Conservation (phyloP, 495 filamentous ascomycete species). For the Clohesyomyces aquaticus region DNA sequence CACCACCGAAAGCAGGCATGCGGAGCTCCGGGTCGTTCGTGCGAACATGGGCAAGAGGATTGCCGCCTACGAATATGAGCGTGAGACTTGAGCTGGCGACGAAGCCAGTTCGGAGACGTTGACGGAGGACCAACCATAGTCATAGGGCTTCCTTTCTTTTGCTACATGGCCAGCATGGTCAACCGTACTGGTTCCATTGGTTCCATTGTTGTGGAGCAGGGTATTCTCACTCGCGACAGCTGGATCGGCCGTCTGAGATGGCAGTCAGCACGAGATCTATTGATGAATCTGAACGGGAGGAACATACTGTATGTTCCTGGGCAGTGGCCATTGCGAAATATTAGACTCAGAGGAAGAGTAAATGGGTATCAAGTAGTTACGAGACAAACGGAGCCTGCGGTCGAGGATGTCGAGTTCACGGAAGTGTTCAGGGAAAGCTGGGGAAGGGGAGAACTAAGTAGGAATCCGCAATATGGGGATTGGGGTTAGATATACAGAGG, state of each 20-base stretch:
- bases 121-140: constrained; percentile 38
- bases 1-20: constrained; percentile 88
- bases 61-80: constrained; percentile 51
- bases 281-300: neutral
- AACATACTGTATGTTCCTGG: constrained; percentile 28
- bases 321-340: constrained; percentile 35
- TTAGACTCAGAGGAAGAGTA: neutral
- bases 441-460: constrained; percentile 21
- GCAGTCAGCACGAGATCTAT: no score
- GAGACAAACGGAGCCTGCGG: neutral
- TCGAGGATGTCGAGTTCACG: neutral
- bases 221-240: constrained; percentile 12
- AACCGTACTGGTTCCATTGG: constrained; percentile 35
- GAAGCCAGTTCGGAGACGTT: neutral
- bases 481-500: constrained; percentile 36
- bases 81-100: neutral
- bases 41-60: constrained; percentile 74
- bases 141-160: constrained; percentile 40
- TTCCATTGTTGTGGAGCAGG: constrained; percentile 15
- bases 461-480: constrained; percentile 30
- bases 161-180: constrained; percentile 22
- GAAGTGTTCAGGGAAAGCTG: constrained; percentile 4
- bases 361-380: constrained; percentile 25
- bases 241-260: constrained; percentile 6
- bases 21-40: constrained; percentile 59